Evolutionary conservation across 805 yeast species (phyloP), one percentile per base, ranked within the genome.

Genomic region (Starmerella gropengiesseri): DNA sequence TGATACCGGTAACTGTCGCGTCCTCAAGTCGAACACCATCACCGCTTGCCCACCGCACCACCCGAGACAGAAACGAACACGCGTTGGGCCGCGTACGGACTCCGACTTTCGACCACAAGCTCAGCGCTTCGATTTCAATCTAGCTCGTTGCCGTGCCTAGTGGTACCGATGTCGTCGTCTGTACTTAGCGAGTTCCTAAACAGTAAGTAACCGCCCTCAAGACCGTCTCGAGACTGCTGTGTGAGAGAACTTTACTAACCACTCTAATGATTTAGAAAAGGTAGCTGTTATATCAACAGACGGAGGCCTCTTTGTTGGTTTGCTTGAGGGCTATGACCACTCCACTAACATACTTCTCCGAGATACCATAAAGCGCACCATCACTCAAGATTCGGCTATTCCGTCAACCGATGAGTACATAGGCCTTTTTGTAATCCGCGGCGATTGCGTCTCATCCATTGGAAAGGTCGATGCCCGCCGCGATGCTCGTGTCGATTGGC

Each of bases 291-390:
- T 63, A 13, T 58, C 64, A 14, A 61, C 63, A 2, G 66, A 63
- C 34, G 66, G 66, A 14, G 40, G 56, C 21, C 40, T 45, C 33
- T 54, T 57, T 35, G 53, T 55, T 4, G 67, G 67, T 7, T 47
- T 47, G 1, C 55, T 63, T 18, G 60, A 60, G 22, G 65, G 66
- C 22, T 63, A 57, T 42, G 67, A 63, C 44, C 61, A 60, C 32
- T 40, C 63, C 23, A 61, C 64, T 2, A 63, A 63, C 37, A 28
- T 63, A n/a, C 52, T 59, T 7, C 51, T 63, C 16, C 37, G 57
- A 4, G 34, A 54, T 22, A 45, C 65, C 3, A 41, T 54, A 34
- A 60, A 55, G 31, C 52, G 66, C 7, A 40, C 52, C 8, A 31
- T 58, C 11, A 29, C 44, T 2, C 54, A 14, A 2, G 23, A 27